A percentile compares a stretch with the other conserved stretches of the same genome.
Conservation (phyloP, 2,329 filamentous ascomycete genomes). For the Aspergillus sp. region DNA sequence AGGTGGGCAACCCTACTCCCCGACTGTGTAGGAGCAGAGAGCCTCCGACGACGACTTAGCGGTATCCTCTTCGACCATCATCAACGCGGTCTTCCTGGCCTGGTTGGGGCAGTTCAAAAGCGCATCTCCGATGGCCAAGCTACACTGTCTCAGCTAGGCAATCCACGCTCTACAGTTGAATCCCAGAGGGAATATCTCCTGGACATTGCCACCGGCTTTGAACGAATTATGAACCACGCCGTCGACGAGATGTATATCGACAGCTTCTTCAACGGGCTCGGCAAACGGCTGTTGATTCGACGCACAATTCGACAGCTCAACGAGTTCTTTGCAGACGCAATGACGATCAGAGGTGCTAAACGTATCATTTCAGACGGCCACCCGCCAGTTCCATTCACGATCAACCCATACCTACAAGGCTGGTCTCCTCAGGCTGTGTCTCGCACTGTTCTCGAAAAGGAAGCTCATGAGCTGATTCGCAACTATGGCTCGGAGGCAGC, state of each 20-base stretch:
- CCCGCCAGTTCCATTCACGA: rapidly evolving
- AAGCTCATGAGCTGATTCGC: slow-evolving; percentile 28
- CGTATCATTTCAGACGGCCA: slow-evolving; percentile 4
- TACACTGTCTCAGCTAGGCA: slow-evolving; percentile 24
- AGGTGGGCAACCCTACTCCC: slow-evolving; percentile 27
- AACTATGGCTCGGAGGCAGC: slow-evolving; percentile 37
- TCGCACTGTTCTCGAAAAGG: slow-evolving; percentile 8
- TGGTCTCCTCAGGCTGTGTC: slow-evolving; percentile 12
- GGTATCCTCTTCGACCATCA: slow-evolving; percentile 33
- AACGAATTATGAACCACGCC: slow-evolving; percentile 12
- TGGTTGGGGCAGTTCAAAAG: slow-evolving; percentile 40
- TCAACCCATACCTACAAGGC: slow-evolving; percentile 16
- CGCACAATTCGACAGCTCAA: slow-evolving; percentile 27
- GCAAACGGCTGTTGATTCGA: slow-evolving; percentile 23
- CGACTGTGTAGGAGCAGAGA: slow-evolving; percentile 32
- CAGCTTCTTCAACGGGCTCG: slow-evolving; percentile 38
- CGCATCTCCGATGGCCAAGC: slow-evolving; percentile 31
- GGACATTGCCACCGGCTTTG: slow-evolving; percentile 39
- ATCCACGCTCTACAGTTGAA: slow-evolving; percentile 22
- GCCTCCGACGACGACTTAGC: slow-evolving; percentile 40
- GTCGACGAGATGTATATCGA: slow-evolving; percentile 39
- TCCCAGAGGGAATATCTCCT: slow-evolving; percentile 31
- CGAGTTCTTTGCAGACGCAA: slow-evolving; percentile 27
- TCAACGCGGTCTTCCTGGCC: slow-evolving; percentile 29
- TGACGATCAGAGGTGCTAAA: slow-evolving; percentile 19